Conservation (phyloP, 805 yeast species). For the Dipodascopsis tothii region DNA sequence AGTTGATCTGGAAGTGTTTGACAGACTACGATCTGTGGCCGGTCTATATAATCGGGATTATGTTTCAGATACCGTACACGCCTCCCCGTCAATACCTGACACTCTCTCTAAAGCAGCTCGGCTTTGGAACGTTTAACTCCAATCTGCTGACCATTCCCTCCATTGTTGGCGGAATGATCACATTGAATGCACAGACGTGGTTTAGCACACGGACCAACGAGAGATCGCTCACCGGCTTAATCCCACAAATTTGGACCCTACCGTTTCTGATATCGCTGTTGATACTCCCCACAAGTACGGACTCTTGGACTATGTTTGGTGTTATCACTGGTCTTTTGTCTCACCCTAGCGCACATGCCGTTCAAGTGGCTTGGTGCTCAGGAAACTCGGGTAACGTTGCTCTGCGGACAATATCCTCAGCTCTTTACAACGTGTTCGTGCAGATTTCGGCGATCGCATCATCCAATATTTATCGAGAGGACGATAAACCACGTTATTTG, state of each 20-base stretch:
- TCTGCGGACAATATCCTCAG: constrained; percentile 55
- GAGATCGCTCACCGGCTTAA: background rate
- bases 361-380: constrained; percentile 52
- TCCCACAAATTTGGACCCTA: constrained; percentile 1
- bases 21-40: constrained; percentile 50
- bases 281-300: background rate
- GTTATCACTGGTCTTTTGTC: constrained; percentile 31
- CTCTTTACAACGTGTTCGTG: constrained; percentile 55
- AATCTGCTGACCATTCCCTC: constrained; percentile 48
- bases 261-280: constrained; percentile 22
- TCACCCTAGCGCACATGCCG: constrained; percentile 44
- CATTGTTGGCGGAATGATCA: constrained; percentile 24
- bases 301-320: constrained; percentile 7
- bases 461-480: constrained; percentile 47
- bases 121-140: constrained; percentile 44
- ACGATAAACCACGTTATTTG: constrained; percentile 52
- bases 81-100: constrained; percentile 41
- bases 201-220: constrained; percentile 1
- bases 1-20: constrained; percentile 36
- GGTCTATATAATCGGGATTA: constrained; percentile 41
- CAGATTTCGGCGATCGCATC: constrained; percentile 50
- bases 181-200: constrained; percentile 24
- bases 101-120: constrained; percentile 40
- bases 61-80: constrained; percentile 35
- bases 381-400: constrained; percentile 53